phyloP scores from a whole-genome alignment of 2,329 filamentous ascomycete genomes.

The Cytospora piceicola region DNA sequence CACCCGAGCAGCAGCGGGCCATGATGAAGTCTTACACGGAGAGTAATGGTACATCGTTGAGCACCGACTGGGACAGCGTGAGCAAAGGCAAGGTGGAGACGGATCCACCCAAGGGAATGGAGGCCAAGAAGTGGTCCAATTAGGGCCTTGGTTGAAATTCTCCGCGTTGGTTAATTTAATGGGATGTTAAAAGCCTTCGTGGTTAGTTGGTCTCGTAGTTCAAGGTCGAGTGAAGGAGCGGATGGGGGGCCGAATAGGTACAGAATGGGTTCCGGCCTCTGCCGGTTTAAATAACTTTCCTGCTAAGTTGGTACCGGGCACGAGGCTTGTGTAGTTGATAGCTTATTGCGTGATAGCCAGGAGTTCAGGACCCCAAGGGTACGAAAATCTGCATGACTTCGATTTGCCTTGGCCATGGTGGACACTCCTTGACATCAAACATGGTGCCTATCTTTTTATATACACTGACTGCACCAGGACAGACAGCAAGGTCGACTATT shows the following conservation, averaged over 20 bases:
- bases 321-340: neutral
- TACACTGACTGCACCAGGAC: neutral
- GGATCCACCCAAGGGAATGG: slow-evolving; percentile 74
- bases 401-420: neutral
- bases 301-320: neutral
- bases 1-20: slow-evolving; percentile 80
- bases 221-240: neutral
- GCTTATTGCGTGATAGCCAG: slow-evolving; percentile 9
- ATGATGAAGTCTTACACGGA: slow-evolving; percentile 99
- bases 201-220: neutral
- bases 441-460: neutral
- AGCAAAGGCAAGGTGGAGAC: slow-evolving; percentile 72
- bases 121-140: slow-evolving; percentile 69
- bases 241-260: neutral
- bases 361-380: slow-evolving; percentile 19
- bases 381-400: neutral
- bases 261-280: neutral
- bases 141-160: neutral
- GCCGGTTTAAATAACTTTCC: neutral
- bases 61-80: slow-evolving; percentile 90
- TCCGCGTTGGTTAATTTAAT: neutral
- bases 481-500: neutral
- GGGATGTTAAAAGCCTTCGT: neutral
- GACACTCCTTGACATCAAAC: neutral
- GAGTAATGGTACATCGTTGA: slow-evolving; percentile 90